phyloP scores from a whole-genome alignment of 805 yeast species.

The Priceomyces castillae region DNA sequence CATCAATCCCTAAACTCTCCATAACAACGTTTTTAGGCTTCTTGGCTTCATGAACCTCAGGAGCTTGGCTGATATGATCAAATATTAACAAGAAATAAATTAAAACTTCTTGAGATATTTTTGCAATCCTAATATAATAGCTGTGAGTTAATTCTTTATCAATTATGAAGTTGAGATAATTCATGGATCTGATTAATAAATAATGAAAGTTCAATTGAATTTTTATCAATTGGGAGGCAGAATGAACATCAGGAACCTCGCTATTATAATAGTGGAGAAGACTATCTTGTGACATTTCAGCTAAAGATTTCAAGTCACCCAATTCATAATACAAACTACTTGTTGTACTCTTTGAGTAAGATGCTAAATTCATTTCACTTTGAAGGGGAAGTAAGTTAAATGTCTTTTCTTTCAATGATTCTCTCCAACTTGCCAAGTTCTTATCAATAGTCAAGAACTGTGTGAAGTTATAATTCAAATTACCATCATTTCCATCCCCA shows the following conservation, averaged over 20 bases:
- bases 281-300: constrained; percentile 18
- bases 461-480: constrained; percentile 42
- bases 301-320: constrained; percentile 16
- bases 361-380: constrained; percentile 29
- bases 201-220: constrained; percentile 46
- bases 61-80: constrained; percentile 29
- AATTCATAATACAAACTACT: constrained; percentile 33
- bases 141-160: constrained; percentile 38
- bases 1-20: constrained; percentile 38
- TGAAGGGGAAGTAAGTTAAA: constrained; percentile 27
- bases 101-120: constrained; percentile 37
- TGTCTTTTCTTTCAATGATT: constrained; percentile 30
- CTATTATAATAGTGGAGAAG: constrained; percentile 22
- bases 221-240: constrained; percentile 39
- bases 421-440: constrained; percentile 41
- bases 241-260: constrained; percentile 38
- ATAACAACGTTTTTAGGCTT: constrained; percentile 22
- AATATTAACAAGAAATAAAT: constrained; percentile 37
- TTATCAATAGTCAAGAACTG: constrained; percentile 43
- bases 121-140: constrained; percentile 34
- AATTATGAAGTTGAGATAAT: constrained; percentile 41
- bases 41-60: constrained; percentile 8
- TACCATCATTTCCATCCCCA: constrained; percentile 48
- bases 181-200: constrained; percentile 39
- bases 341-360: constrained; percentile 17